These are phyloP conservation scores for Aspergillus fumigatus DNA, from an alignment of 2,329 filamentous ascomycete species.

Conservation along the genomic window DNA sequence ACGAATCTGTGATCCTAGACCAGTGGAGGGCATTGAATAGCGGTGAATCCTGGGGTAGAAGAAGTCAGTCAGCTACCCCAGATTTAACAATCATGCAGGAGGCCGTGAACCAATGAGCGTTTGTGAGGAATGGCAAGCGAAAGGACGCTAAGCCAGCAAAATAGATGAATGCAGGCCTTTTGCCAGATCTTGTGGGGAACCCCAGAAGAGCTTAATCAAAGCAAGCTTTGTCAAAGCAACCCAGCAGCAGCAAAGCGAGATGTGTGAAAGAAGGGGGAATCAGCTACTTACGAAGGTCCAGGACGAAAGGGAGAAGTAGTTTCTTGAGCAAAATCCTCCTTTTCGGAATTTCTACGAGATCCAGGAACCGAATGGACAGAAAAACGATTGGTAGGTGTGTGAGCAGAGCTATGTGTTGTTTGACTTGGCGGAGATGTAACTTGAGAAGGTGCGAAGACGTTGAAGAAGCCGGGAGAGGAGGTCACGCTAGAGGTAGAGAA, in stretches of 20 bases:
- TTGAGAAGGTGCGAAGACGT: constrained; percentile 69
- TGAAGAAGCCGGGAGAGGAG: constrained; percentile 71
- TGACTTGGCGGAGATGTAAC: constrained; percentile 71
- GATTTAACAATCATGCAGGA: not conserved
- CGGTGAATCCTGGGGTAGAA: constrained; percentile 64
- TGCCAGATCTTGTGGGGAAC: not conserved
- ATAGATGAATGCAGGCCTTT: not conserved
- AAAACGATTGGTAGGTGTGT: constrained; percentile 56
- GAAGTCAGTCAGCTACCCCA: constrained; percentile 5
- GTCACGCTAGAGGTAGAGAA: constrained; percentile 86
- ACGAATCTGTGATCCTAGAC: constrained; percentile 29
- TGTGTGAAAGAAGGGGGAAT: not conserved
- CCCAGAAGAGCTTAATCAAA: not conserved
- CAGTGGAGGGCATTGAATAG: constrained; percentile 84
- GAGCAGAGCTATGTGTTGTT: constrained; percentile 49
- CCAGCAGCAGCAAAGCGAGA: not conserved
- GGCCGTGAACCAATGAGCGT: not conserved
- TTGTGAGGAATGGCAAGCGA: not conserved
- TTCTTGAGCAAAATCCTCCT: constrained; percentile 73
- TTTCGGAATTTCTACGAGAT: constrained; percentile 83
- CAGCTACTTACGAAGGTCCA: constrained; percentile 68
- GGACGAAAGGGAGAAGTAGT: constrained; percentile 60
- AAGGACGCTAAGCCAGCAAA: not conserved
- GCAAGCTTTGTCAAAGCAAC: not conserved
- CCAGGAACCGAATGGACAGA: constrained; percentile 82